Percentiles rank a stretch among this genome's conserved stretches.
Conservation (phyloP, 148 eudicot species). For the Camellia granthamiana region DNA sequence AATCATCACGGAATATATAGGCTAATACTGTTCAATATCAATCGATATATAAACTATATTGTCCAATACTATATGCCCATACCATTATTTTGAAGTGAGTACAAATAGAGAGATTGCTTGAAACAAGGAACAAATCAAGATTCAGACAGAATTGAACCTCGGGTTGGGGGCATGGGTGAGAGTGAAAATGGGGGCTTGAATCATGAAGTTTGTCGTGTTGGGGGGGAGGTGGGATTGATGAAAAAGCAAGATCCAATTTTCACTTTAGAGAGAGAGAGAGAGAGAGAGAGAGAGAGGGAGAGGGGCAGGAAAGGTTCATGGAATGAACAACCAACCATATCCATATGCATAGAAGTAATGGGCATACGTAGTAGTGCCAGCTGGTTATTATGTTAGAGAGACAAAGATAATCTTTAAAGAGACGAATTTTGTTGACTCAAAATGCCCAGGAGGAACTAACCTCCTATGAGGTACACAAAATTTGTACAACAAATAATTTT, state of each 20-base stretch:
- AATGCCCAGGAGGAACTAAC: background rate
- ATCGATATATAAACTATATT: no score
- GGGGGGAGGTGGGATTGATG: no score
- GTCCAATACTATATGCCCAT: no score
- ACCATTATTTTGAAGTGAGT: no score
- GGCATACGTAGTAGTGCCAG: slow-evolving; percentile 8
- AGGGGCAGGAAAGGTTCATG: slow-evolving; percentile 18
- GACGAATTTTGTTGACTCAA: slow-evolving; percentile 1
- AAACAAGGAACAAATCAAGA: no score
- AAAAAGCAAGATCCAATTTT: background rate
- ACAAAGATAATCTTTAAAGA: background rate
- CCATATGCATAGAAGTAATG: background rate
- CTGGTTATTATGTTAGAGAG: background rate
- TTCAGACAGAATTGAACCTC: no score
- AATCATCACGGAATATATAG: no score
- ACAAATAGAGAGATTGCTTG: background rate
- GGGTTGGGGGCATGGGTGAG: slow-evolving; percentile 9
- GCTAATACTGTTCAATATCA: no score
- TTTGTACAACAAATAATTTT: background rate
- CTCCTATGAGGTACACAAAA: background rate
- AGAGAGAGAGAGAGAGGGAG: slow-evolving; percentile 15
- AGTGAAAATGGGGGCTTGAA: slow-evolving; percentile 15
- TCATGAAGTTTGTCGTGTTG: background rate
- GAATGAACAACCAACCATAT: slow-evolving; percentile 12
- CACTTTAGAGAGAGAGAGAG: background rate